Evolutionary conservation across 2,329 filamentous ascomycete species (phyloP).

Genomic region (Sarocladium strictum): DNA sequence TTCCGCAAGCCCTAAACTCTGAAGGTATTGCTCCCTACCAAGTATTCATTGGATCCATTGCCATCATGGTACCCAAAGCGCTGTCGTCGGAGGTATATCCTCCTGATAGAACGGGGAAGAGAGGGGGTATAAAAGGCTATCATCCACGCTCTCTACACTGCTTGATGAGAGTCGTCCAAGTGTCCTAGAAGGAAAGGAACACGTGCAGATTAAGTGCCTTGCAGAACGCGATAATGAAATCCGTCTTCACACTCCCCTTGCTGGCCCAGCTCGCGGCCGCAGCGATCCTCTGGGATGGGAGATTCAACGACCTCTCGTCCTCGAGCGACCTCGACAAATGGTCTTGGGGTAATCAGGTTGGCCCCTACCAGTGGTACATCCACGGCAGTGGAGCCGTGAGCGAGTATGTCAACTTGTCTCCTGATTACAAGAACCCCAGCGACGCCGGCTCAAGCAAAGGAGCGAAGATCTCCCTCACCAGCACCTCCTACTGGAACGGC

Average conservation of each 20-base stretch:
- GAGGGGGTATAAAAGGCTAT: too few species aligned
- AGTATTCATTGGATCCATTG: too few species aligned
- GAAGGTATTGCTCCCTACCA: too few species aligned
- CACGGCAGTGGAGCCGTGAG: constrained; percentile 53
- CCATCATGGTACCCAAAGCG: too few species aligned
- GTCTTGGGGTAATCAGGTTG: constrained; percentile 64
- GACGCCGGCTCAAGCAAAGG: constrained; percentile 58
- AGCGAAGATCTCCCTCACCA: constrained; percentile 60
- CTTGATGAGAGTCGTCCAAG: too few species aligned
- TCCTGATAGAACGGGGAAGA: too few species aligned
- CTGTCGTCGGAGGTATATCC: too few species aligned
- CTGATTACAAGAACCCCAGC: constrained; percentile 58
- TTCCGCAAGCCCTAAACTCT: too few species aligned
- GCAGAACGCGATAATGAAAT: constrained; percentile 9
- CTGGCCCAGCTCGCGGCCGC: constrained; percentile 7
- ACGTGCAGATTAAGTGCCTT: too few species aligned
- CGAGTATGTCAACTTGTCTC: constrained; percentile 56
- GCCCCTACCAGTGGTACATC: constrained; percentile 71
- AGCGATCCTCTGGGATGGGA: constrained; percentile 55
- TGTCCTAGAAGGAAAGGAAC: too few species aligned
- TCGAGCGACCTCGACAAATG: constrained; percentile 52
- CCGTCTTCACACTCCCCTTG: constrained; percentile 3
- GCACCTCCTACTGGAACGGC: constrained; percentile 64
- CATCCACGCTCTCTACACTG: not conserved
- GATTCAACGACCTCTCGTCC: constrained; percentile 54